Evolutionary conservation across 805 yeast genomes (phyloP).

Genomic region (Pichia exigua): DNA sequence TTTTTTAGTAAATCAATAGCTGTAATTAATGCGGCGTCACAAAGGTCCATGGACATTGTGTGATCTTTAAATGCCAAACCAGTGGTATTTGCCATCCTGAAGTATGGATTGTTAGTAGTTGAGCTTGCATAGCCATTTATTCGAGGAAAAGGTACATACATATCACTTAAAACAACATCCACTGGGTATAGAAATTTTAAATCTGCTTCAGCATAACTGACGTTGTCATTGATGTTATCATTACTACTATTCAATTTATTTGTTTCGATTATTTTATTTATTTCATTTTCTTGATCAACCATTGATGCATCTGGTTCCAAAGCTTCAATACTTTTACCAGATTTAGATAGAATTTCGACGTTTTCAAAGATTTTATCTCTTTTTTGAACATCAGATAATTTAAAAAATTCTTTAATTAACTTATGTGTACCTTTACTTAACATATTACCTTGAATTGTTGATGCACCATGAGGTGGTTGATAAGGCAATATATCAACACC

Average conservation of each 20-base stretch:
- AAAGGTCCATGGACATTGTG: conserved; percentile 76
- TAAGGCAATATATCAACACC: conserved; percentile 81
- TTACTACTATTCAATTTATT: conserved; percentile 2
- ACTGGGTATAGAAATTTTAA: conserved; percentile 31
- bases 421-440: conserved; percentile 57
- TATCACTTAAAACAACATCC: conserved; percentile 70
- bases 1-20: conserved; percentile 63
- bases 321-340: conserved; percentile 4
- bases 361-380: conserved; percentile 8
- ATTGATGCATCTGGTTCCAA: conserved; percentile 12
- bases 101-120: conserved; percentile 70
- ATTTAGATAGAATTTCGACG: conserved; percentile 13
- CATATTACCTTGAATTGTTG: conserved; percentile 84
- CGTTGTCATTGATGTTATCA: background rate
- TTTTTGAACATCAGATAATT: conserved; percentile 25
- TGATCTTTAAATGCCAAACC: conserved; percentile 82
- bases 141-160: conserved; percentile 65
- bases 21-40: conserved; percentile 82
- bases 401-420: conserved; percentile 44
- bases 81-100: conserved; percentile 90
- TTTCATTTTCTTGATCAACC: conserved; percentile 14
- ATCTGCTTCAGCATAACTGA: conserved; percentile 1
- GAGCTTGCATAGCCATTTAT: conserved; percentile 43
- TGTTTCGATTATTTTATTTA: conserved; percentile 6
- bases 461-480: conserved; percentile 73